Evolutionary conservation across 73 alveolate genomes (phyloP), one percentile per base, ranked within the genome.

Genomic region (Paramecium sexaurelia): DNA sequence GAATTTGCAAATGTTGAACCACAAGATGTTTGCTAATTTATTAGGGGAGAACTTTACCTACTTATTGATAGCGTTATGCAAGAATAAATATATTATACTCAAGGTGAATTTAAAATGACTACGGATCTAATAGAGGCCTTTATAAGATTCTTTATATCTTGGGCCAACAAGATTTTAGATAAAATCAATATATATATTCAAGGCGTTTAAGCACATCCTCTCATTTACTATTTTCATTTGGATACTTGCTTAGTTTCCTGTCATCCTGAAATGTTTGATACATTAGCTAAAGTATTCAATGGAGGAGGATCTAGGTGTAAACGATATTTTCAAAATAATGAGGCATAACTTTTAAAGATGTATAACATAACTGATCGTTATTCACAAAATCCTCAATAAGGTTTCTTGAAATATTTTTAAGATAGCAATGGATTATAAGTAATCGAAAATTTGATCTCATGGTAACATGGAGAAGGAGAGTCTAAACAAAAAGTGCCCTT

Each of bases 51-150:
- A 40, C 55, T 78, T 27, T 78, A 41, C 19, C 9, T 39, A 7
- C 73, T 78, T 1, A 78, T 78, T 78, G 90, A 78, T 45, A 40
- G 75, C 4, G 32, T 78, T 15, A 19, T 71, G 55, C 55, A 41
- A 78, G 90, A 78, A 26, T 17, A 20, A 15, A 7, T 13, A 10
- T 33, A 5, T 19, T 78, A 29, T n/a, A 20, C 26, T 22, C 43
- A 19, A 8, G 90, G 90, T 17, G 90, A 78, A 37, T 39, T 78
- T 20, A 78, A 33, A 78, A 43, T 22, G n/a, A 22, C 90, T 8
- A 45, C 90, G 41, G 90, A 78, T 43, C 55, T 78, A 22, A 41
- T 78, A 10, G 90, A 78, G 29, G 90, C 90, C 17, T 78, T 78
- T 17, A 78, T 78, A 39, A 26, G 90, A 78, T 78, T 78, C 73